phyloP scores from a whole-genome alignment of 176 grass and related monocot species.

The Melocanna baccifera region DNA sequence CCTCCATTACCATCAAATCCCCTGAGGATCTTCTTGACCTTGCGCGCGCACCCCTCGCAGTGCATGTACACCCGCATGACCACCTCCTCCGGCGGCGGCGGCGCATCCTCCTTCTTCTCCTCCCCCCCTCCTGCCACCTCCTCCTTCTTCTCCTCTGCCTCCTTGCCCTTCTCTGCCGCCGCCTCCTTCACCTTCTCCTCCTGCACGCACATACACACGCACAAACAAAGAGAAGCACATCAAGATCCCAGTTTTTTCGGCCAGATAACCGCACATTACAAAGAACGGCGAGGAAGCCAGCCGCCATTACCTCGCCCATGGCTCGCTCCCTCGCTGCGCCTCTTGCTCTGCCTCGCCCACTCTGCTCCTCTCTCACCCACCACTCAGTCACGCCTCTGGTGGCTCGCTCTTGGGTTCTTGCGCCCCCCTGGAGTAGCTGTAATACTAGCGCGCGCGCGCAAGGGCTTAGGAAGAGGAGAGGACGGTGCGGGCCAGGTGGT shows the following conservation, averaged over 20 bases:
- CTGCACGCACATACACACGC: conserved; percentile 2
- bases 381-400: conserved; percentile 19
- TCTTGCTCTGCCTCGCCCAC: not conserved
- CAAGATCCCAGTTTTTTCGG: conserved; percentile 2
- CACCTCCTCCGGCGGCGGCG: conserved; percentile 47
- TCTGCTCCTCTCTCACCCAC: not conserved
- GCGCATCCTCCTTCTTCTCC: not conserved
- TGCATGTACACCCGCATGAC: conserved; percentile 62
- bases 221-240: not conserved
- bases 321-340: not conserved
- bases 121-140: not conserved
- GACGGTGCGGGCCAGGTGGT: not conserved
- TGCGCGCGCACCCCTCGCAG: conserved; percentile 58
- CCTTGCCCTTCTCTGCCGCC: conserved; percentile 10
- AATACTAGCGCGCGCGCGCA: conserved; percentile 21
- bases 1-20: conserved; percentile 49
- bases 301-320: conserved; percentile 44
- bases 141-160: not conserved
- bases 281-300: not conserved
- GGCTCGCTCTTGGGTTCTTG: not conserved
- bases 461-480: not conserved
- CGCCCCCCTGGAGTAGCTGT: not conserved
- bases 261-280: not conserved
- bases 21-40: conserved; percentile 44
- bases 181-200: conserved; percentile 38